Evolutionary conservation across 257 asterid genomes (phyloP).

Genomic region (Solanum corneliomulleri): DNA sequence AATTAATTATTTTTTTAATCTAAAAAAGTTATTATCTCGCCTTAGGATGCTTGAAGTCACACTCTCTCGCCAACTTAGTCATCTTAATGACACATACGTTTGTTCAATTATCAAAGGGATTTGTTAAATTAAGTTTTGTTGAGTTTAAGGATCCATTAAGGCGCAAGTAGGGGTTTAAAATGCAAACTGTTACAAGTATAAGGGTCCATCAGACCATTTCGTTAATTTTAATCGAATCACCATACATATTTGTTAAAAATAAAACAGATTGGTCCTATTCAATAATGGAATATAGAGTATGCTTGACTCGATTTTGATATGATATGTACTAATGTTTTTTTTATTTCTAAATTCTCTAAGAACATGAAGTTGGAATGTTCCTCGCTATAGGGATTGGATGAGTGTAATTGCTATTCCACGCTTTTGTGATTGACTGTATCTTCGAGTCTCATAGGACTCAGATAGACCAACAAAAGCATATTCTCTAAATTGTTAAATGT

Average conservation of each 20-base stretch:
- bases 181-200: too few relatives aligned
- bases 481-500: neutral
- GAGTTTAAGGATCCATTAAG: too few relatives aligned
- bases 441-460: neutral
- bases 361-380: neutral
- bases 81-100: too few relatives aligned
- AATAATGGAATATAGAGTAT: neutral
- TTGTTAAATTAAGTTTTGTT: too few relatives aligned
- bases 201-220: rapidly evolving
- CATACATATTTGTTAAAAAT: neutral
- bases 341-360: neutral
- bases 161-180: too few relatives aligned
- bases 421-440: neutral
- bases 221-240: too few relatives aligned
- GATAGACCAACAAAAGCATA: too few relatives aligned
- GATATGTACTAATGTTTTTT: neutral
- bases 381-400: neutral
- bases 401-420: neutral
- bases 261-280: neutral
- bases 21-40: too few relatives aligned
- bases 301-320: neutral
- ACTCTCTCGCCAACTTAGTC: too few relatives aligned
- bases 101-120: too few relatives aligned
- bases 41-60: too few relatives aligned
- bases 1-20: too few relatives aligned